Evolutionary conservation across 768 basidiomycete species (phyloP), one percentile per base, ranked within the genome.

Genomic region (Erythrobasidium yunnanense): DNA sequence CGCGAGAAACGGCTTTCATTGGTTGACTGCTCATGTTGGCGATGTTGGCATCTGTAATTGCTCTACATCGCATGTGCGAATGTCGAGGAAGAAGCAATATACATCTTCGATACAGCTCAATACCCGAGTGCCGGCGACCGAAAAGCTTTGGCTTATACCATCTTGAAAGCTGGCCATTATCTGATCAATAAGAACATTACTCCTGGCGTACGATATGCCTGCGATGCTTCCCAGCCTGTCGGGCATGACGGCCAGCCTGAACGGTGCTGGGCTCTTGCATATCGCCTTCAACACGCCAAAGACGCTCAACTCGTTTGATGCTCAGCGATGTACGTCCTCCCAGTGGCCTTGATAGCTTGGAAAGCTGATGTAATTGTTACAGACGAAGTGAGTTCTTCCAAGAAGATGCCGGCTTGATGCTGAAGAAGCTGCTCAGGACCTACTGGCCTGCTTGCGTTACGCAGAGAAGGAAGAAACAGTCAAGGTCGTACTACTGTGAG

Each of bases 221-320:
- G 11, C 38, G 11, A 11, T n/a, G 11, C 38, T 42, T 42, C 38
- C 38, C n/a, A 11, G 38, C 11, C 11, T n/a, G n/a, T 11, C 11
- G 11, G 38, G 38, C 11, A 42, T 42, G n/a, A 11, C 11, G n/a
- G 38, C 38, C 11, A 42, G 11, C n/a, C n/a, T 42, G 38, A 42
- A n/a, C 11, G 11, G 11, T n/a, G 38, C 34, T 25, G 56, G 56
- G 32, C 30, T 63, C 29, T 49, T 63, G 11, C 60, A 63, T 51
- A 38, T 51, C 2, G 22, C 25, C 25, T 17, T 63, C 22, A 51
- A 63, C 49, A 63, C 60, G 27, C 60, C 60, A 13, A 63, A 63
- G 33, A 63, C 60, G 7, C 49, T 50, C 8, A 63, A 63, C 32
- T 49, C 45, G 15, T 63, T 63, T 25, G 60, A 63, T 51, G 60